phyloP scores from a whole-genome alignment of 306 rosid species.

The Psophocarpus tetragonolobus region DNA sequence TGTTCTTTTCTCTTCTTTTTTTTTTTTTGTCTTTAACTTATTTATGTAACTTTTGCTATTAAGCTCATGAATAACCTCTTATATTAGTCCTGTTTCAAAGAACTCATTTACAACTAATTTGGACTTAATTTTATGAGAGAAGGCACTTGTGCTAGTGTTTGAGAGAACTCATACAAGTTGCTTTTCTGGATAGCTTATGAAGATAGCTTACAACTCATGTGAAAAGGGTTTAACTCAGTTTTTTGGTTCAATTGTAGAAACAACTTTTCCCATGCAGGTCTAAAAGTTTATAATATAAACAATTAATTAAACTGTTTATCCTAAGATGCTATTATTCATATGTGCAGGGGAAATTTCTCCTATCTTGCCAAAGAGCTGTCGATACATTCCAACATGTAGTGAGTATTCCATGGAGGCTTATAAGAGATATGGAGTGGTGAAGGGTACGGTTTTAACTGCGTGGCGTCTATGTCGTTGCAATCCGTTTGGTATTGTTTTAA shows the following conservation, averaged over 20 bases:
- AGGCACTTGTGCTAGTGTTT: background rate
- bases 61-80: background rate
- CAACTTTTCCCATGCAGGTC: too few species aligned
- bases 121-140: too few species aligned
- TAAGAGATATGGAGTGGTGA: slow-evolving; percentile 75
- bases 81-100: background rate
- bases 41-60: background rate
- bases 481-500: slow-evolving; percentile 79
- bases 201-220: too few species aligned
- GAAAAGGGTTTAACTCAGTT: too few species aligned
- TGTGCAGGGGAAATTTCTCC: slow-evolving; percentile 91
- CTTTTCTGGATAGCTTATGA: too few species aligned
- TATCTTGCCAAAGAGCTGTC: slow-evolving; percentile 76
- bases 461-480: slow-evolving; percentile 94
- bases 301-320: background rate
- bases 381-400: slow-evolving; percentile 82
- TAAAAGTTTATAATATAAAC: background rate
- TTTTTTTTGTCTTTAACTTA: background rate
- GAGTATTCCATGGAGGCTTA: slow-evolving; percentile 97
- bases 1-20: too few species aligned
- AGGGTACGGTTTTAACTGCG: slow-evolving; percentile 75
- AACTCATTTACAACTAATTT: too few species aligned
- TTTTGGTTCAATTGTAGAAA: too few species aligned
- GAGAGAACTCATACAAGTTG: too few species aligned
- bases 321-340: background rate